Percentiles rank a stretch among this genome's conserved stretches.
phyloP scores from a whole-genome alignment of 257 asterid species.

The Solanum dulcamara region DNA sequence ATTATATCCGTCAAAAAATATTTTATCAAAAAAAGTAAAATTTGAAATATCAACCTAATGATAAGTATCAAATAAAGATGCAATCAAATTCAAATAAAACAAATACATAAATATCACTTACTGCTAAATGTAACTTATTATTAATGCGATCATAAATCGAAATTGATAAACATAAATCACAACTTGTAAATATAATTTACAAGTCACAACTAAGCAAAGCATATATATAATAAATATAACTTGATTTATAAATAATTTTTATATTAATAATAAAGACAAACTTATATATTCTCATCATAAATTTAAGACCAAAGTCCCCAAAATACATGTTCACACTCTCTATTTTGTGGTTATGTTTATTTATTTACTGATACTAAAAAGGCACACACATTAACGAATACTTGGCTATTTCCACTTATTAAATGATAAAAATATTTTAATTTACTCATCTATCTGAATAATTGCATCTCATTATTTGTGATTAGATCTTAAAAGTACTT shows the following conservation, averaged over 20 bases:
- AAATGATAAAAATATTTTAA: neutral
- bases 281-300: no score
- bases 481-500: neutral
- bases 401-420: no score
- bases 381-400: neutral
- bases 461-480: neutral
- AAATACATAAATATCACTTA: no score
- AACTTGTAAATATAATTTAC: neutral
- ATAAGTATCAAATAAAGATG: no score
- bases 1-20: no score
- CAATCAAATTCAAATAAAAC: no score
- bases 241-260: no score
- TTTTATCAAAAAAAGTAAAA: no score
- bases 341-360: neutral
- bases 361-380: no score
- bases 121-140: neutral
- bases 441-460: neutral
- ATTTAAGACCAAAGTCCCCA: neutral
- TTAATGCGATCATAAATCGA: no score
- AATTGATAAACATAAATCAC: neutral
- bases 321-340: neutral
- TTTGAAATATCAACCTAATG: neutral
- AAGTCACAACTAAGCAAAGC: neutral
- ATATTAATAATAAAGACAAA: neutral
- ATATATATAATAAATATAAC: no score